Base-by-base conservation (phyloP, 2,329 filamentous ascomycete species). In the Colletotrichum siamense region DNA sequence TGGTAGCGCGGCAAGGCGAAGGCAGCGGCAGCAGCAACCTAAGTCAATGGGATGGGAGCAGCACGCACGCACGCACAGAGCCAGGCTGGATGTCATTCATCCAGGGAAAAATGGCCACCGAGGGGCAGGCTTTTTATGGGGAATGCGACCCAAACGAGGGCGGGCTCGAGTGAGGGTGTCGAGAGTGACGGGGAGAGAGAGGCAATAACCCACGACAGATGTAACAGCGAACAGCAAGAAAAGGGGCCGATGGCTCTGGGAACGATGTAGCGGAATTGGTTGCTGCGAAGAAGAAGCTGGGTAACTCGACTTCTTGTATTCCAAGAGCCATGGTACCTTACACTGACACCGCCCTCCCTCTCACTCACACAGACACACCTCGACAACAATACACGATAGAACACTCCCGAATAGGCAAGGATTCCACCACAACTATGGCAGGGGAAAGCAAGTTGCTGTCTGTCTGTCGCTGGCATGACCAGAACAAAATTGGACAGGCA, bases 241-340 rank as follows among this genome's bases (percentile, higher is more conserved):
- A 73, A 55, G 55, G 73, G 69, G 62, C n/a, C 15, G 16, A 67
- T 30, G 69, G 55, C 62, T 30, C 69, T 63, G 69, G 55, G 62
- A 61, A 55, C 61, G 36, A 39, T 9, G 36, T 13, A 32, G 55
- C 22, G 18, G 36, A 44, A 71, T 22, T 34, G 52, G 24, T 69
- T 69, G 70, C 44, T 65, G 63, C 15, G 18, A 69, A 18, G 55
- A 68, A 39, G 57, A 32, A 59, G 49, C 32, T 30, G 57, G 69
- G 73, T 63, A 64, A 69, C 64, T 69, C 32, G 64, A 69, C 63
- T 69, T 73, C 64, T 69, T 76, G 73, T 76, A 69, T 76, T n/a
- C 57, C 70, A 49, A 73, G 52, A 36, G 34, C 18, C 32, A 18
- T 24, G 64, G 73, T 73, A 39, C 36, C 36, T 39, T 39, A 64